A percentile compares a stretch with the other conserved stretches of the same genome.
Evolutionary conservation across 805 yeast genomes (phyloP).

Genomic region (Diddensiella transvaalensis): DNA sequence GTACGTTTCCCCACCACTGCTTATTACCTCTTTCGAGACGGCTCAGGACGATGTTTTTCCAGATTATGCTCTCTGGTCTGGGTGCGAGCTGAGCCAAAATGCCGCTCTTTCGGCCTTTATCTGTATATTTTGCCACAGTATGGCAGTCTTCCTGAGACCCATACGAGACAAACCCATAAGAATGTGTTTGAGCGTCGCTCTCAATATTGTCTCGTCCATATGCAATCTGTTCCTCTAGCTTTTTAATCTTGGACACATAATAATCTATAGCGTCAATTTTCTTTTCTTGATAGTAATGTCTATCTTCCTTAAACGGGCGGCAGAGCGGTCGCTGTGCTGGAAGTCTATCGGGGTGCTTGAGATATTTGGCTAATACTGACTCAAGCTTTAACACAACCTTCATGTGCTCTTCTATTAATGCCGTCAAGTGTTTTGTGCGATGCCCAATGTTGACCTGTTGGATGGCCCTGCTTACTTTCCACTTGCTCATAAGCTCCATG

Average conservation of each 20-base stretch:
- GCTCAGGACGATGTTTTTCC: slow-evolving; percentile 34
- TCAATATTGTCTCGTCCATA: slow-evolving; percentile 24
- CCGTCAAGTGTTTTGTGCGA: slow-evolving; percentile 27
- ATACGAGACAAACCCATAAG: slow-evolving; percentile 36
- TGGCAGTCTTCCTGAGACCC: slow-evolving; percentile 25
- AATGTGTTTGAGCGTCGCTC: slow-evolving; percentile 18
- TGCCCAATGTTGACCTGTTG: slow-evolving; percentile 31
- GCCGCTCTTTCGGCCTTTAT: slow-evolving; percentile 12
- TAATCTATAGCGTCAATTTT: slow-evolving; percentile 31
- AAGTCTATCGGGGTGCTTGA: slow-evolving; percentile 25
- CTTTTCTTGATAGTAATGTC: slow-evolving; percentile 4
- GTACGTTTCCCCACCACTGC: slow-evolving; percentile 32
- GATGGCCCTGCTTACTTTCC: slow-evolving; percentile 11
- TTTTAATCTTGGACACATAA: slow-evolving; percentile 14
- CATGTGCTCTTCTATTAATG: slow-evolving; percentile 26
- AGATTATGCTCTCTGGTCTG: slow-evolving; percentile 35
- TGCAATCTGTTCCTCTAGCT: slow-evolving; percentile 24
- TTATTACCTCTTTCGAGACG: slow-evolving; percentile 30
- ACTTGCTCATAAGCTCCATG: slow-evolving; percentile 11
- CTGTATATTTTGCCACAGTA: slow-evolving; percentile 20
- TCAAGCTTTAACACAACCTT: slow-evolving; percentile 28
- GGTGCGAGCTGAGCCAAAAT: slow-evolving; percentile 32
- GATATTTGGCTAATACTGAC: slow-evolving; percentile 27
- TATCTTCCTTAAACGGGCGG: slow-evolving; percentile 21
- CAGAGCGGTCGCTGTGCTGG: slow-evolving; percentile 25